Conservation (phyloP, 2,329 filamentous ascomycete genomes). For the Capronia coronata region DNA sequence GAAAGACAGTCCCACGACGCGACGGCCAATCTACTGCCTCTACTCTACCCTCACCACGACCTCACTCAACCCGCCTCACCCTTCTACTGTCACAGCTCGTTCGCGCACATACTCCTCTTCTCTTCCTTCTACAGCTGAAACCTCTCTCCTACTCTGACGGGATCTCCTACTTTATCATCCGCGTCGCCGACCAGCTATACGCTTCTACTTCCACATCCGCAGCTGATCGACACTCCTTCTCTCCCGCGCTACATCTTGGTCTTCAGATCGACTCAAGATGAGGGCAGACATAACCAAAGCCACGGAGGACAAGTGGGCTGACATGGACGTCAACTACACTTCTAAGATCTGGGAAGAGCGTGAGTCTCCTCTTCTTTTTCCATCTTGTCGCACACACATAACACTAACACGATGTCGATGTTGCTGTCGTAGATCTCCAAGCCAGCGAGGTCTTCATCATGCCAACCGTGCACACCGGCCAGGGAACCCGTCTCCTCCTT, state of each 20-base stretch:
- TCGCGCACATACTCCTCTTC: no score
- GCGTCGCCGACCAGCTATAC: no score
- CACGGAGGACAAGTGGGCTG: neutral
- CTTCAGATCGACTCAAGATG: conserved; percentile 3
- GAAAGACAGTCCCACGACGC: no score
- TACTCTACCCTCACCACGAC: no score
- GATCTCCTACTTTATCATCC: neutral
- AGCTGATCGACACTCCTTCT: no score
- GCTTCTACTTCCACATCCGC: no score
- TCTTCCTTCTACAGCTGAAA: no score
- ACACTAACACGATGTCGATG: neutral
- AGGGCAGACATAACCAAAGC: neutral
- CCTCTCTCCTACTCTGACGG: no score
- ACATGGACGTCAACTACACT: conserved; percentile 7
- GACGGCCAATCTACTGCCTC: no score
- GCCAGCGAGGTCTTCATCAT: conserved; percentile 17
- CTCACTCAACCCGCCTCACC: no score
- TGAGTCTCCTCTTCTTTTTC: neutral
- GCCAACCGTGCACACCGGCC: conserved; percentile 6
- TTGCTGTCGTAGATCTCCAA: conserved; percentile 2
- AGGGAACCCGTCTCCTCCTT: conserved; percentile 8
- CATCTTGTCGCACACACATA: neutral
- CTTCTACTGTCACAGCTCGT: no score
- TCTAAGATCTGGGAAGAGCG: conserved; percentile 9
- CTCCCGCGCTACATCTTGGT: no score